Evolutionary conservation across 1,284 basidiomycete species (phyloP).

Genomic region (Boletus hoseneyae): DNA sequence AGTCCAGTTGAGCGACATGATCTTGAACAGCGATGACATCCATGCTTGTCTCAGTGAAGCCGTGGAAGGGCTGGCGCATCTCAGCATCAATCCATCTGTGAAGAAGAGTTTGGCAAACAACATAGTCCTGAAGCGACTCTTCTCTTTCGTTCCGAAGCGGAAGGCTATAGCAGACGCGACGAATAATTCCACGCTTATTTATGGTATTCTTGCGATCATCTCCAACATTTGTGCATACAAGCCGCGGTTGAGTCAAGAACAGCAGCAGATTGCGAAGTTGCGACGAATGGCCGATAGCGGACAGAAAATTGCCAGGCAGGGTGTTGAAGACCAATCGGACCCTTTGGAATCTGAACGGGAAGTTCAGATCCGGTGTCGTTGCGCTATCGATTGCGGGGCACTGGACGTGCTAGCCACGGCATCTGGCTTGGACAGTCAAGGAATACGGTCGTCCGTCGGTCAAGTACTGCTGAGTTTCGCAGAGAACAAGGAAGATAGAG

Average conservation of each 20-base stretch:
- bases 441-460: constrained; percentile 47
- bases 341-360: constrained; percentile 58
- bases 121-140: constrained; percentile 59
- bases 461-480: constrained; percentile 69
- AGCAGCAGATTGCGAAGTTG: constrained; percentile 76
- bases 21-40: constrained; percentile 40
- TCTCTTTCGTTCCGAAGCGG: constrained; percentile 54
- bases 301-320: constrained; percentile 26
- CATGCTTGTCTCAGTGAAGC: constrained; percentile 53
- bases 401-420: constrained; percentile 63
- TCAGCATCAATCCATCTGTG: constrained; percentile 62
- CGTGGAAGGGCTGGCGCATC: constrained; percentile 81
- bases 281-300: constrained; percentile 64
- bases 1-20: constrained; percentile 54
- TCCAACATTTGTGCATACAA: constrained; percentile 71
- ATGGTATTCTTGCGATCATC: constrained; percentile 73
- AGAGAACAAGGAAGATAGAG: constrained; percentile 74
- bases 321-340: constrained; percentile 27
- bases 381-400: constrained; percentile 58
- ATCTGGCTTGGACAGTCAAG: constrained; percentile 51
- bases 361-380: constrained; percentile 58
- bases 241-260: constrained; percentile 71
- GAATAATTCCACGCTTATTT: constrained; percentile 55
- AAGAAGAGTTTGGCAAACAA: constrained; percentile 65
- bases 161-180: constrained; percentile 35